phyloP scores from a whole-genome alignment of 192 early-diverging fungal species.

The Coemansia sp. region DNA sequence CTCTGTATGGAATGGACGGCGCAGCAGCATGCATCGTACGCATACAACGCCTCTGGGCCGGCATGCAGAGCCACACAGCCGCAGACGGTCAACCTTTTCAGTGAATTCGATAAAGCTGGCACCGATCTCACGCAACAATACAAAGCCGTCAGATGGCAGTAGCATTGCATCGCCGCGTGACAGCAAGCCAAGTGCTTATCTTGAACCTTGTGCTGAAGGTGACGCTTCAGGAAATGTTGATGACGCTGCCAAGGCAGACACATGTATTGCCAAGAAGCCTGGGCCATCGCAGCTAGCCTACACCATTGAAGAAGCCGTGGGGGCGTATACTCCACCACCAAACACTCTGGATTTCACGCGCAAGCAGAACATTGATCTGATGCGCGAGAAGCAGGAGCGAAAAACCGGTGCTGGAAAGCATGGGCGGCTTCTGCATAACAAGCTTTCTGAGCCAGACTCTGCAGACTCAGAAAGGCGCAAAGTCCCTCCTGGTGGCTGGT shows the following conservation, averaged over 20 bases:
- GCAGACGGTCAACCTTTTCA: conserved; percentile 49
- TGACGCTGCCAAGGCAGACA: background rate
- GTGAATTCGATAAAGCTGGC: conserved; percentile 41
- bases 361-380: conserved; percentile 41
- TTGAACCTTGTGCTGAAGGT: conserved; percentile 22
- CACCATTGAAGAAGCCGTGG: conserved; percentile 44
- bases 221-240: background rate
- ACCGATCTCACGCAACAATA: conserved; percentile 40
- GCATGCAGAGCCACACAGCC: conserved; percentile 50
- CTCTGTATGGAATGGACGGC: conserved; percentile 49
- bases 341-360: conserved; percentile 52
- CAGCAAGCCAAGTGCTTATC: conserved; percentile 1
- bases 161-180: conserved; percentile 14
- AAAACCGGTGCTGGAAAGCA: conserved; percentile 39
- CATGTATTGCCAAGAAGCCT: conserved; percentile 12
- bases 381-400: conserved; percentile 47
- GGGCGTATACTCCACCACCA: conserved; percentile 42
- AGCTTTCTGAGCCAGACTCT: background rate
- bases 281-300: conserved; percentile 48
- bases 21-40: conserved; percentile 49
- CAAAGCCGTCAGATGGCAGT: conserved; percentile 9
- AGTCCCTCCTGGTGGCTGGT: conserved; percentile 1
- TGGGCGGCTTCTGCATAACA: conserved; percentile 31
- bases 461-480: background rate
- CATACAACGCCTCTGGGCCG: conserved; percentile 50